Base-by-base conservation (phyloP, 148 eudicot genomes). In the Polygonum aviculare region DNA sequence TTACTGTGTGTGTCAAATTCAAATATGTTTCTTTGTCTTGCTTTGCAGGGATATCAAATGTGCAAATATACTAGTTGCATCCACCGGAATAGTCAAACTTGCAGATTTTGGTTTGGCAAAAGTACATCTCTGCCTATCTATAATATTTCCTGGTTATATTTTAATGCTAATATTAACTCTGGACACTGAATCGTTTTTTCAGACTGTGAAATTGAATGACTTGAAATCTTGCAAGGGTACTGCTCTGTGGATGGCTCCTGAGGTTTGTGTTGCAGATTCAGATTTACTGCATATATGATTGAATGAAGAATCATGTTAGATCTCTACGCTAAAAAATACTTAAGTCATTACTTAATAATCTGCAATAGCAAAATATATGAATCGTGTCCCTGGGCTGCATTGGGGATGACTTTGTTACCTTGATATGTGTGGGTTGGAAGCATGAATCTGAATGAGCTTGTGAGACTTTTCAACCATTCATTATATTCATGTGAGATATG, bases 61-160 rank as follows among this genome's bases (percentile, higher is more conserved):
- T 87, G 98, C 92, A 63, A 93, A 93, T 76, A 89, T 91, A 83
- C 83, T 93, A 84, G 94, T 91, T 76, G 90, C 85, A 77, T 82
- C 92, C 40, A 81, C 76, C 78, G 98, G 98, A 70, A 84, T 83
- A 33, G 92, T 93, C 76, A 93, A 93, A 72, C 98, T 93, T 72
- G 94, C 98, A 15, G 96, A 93, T 86, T 93, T 93, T 78, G 98
- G 98, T 57, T 86, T 93, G 87, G 98, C 98, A 74, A 93, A 91
- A 96, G 98, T 93, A 69, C 70, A 35, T 59, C 72, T 67, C 76
- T 75, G 52, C 71, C 50, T 69, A 44, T 44, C 33, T 41, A 44
- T 18, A 22, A 21, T 72, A 33, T 9, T 41, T n/a, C 76, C 16
- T 38, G 39, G 15, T n/a, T 70, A 4, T 35, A 10, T 38, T 67